These are phyloP conservation scores for Giardia muris DNA, from an alignment of 208 protist species.

Conservation along the genomic window DNA sequence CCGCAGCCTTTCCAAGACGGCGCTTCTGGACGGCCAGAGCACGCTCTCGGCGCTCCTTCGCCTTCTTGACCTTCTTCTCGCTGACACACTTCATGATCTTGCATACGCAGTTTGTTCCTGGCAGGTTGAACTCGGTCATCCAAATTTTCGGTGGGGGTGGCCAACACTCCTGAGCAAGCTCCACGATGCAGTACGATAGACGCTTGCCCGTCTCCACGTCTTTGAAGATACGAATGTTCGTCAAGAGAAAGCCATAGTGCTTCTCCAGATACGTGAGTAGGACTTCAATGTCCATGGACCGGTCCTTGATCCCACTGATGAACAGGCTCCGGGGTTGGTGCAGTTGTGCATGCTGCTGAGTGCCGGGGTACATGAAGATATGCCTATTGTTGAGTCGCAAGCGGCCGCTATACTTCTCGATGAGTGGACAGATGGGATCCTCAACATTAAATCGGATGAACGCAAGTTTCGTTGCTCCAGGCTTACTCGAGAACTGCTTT, in stretches of 20 bases:
- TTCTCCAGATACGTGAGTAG: neutral
- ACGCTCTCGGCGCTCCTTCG: too few relatives aligned
- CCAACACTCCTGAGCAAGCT: neutral
- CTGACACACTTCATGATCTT: conserved; percentile 2
- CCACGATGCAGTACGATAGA: neutral
- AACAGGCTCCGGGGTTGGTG: neutral
- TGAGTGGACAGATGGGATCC: neutral
- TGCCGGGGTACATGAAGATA: conserved; percentile 4
- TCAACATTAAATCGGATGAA: neutral
- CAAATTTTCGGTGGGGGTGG: neutral
- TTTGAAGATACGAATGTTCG: neutral
- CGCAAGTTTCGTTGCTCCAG: neutral
- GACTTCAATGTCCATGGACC: neutral
- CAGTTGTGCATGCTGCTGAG: neutral
- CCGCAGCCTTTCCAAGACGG: too few relatives aligned
- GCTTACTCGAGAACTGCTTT: neutral
- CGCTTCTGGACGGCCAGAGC: too few relatives aligned
- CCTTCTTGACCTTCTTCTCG: neutral
- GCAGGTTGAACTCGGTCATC: neutral
- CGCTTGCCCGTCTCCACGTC: neutral
- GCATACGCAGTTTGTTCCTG: neutral
- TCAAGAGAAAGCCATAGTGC: neutral
- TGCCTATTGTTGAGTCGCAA: neutral
- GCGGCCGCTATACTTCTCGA: neutral
- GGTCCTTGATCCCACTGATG: neutral